Conservation (phyloP, 2,329 filamentous ascomycete species). For the Keithomyces neogunnii region DNA sequence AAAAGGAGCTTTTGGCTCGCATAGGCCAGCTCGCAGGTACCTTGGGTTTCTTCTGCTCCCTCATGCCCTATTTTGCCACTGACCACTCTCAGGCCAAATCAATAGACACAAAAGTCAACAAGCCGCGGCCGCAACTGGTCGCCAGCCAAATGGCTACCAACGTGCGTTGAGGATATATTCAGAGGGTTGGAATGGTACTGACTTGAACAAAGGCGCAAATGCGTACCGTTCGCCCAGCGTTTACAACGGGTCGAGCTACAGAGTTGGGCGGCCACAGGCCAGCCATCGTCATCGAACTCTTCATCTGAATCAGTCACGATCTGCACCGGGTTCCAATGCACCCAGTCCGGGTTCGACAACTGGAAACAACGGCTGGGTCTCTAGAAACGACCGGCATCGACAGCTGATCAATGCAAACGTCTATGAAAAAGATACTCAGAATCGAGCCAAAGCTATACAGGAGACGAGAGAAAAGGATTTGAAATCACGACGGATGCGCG, state of each 20-base stretch:
- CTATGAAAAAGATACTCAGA: slow-evolving; percentile 65
- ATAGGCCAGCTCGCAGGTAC: slow-evolving; percentile 44
- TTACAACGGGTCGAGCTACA: slow-evolving; percentile 26
- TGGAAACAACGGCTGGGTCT: slow-evolving; percentile 46
- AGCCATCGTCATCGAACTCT: slow-evolving; percentile 46
- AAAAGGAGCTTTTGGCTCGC: slow-evolving; percentile 43
- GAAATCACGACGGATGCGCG: slow-evolving; percentile 42
- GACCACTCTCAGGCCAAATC: slow-evolving; percentile 55
- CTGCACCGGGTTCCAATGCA: slow-evolving; percentile 27
- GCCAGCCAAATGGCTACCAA: slow-evolving; percentile 22
- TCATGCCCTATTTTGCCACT: slow-evolving; percentile 12
- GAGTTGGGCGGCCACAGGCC: slow-evolving; percentile 25
- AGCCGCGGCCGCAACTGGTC: slow-evolving; percentile 25
- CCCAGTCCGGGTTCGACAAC: slow-evolving; percentile 25
- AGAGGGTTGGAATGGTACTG: background rate
- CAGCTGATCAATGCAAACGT: slow-evolving; percentile 76
- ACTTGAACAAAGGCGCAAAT: slow-evolving; percentile 5
- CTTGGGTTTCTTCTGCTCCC: slow-evolving; percentile 8
- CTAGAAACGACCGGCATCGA: slow-evolving; percentile 66
- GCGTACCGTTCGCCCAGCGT: slow-evolving; percentile 15
- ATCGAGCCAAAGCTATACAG: slow-evolving; percentile 62
- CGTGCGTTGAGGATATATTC: slow-evolving; percentile 21
- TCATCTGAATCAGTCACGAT: slow-evolving; percentile 46
- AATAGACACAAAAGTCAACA: slow-evolving; percentile 68
- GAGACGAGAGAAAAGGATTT: slow-evolving; percentile 54